Base-by-base conservation (phyloP, 176 grass and related monocot species). In the Typha latifolia region DNA sequence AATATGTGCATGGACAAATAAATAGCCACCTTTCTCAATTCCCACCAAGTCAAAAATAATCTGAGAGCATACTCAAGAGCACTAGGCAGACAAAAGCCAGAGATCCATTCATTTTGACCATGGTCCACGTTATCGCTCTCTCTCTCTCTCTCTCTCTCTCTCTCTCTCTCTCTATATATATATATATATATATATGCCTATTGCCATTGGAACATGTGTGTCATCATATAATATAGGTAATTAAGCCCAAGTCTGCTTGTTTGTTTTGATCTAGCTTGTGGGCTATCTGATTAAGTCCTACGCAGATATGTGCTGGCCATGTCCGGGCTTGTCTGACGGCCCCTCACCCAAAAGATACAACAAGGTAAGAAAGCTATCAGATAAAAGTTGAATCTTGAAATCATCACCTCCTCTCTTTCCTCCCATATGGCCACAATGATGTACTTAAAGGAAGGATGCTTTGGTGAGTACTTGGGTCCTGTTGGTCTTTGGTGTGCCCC, bases 1-100 rank as follows among this genome's bases (percentile, higher is more conserved):
- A 24, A 24, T 49, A 34, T 49, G 4, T 70, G 14, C 68, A 47
- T 57, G 15, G 3, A 7, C 68, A 70, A 57, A 34, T 49, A 56
- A 55, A 7, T 47, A 24, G 3, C 23, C 68, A 32, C 14, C 27
- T 34, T 19, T 11, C 19, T 4, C 15, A 48, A 26, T 26, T 37
- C 34, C 34, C 7, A 37, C 34, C 34, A 37, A 6, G 34, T 6
- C 34, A 37, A 37, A 37, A 37, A 6, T 56, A 34, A 59, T 56
- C 27, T 16, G 53, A 70, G 37, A 14, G 26, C 51, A 70, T 16
- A 20, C 10, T 34, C 14, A 10, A 67, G 43, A 67, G 43, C 65
- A 67, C 43, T 49, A 68, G 48, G 19, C 69, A 61, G 24, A 71
- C 51, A 71, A 34, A 71, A 61, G n/a, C 51, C 9, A 71, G 15